These are phyloP conservation scores for Artemisia argyi DNA, from an alignment of 129 eudicot genomes.

Conservation along the genomic window DNA sequence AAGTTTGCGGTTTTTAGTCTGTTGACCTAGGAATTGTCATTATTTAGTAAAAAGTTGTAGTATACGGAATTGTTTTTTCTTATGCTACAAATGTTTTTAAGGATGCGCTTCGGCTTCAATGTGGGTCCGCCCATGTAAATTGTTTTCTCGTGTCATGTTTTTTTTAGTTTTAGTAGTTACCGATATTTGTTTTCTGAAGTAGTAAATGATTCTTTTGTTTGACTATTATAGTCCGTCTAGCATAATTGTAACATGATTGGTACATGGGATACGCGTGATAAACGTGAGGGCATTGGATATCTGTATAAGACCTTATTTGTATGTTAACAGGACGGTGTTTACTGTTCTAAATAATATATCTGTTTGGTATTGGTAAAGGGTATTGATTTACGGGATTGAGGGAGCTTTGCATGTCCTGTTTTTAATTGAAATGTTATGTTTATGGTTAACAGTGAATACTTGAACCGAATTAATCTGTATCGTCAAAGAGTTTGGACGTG, in stretches of 20 bases:
- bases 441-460: slow-evolving; percentile 59
- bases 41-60: too few relatives aligned
- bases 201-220: background rate
- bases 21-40: background rate
- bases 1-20: slow-evolving; percentile 1
- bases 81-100: background rate
- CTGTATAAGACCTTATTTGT: background rate
- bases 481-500: slow-evolving; percentile 87
- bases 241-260: too few relatives aligned
- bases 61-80: too few relatives aligned
- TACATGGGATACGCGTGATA: too few relatives aligned
- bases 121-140: background rate
- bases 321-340: background rate
- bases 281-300: background rate
- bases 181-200: background rate
- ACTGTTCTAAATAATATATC: background rate
- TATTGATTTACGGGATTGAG: background rate
- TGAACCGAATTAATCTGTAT: slow-evolving; percentile 75
- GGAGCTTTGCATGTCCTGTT: background rate
- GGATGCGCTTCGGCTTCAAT: background rate
- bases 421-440: background rate
- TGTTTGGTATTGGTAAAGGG: background rate
- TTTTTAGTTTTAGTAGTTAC: too few relatives aligned
- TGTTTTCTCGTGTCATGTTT: too few relatives aligned
- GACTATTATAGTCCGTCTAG: background rate